Evolutionary conservation across 139 green algal genomes (phyloP), one percentile per base, ranked within the genome.

Genomic region (Diplosphaera chodatii): DNA sequence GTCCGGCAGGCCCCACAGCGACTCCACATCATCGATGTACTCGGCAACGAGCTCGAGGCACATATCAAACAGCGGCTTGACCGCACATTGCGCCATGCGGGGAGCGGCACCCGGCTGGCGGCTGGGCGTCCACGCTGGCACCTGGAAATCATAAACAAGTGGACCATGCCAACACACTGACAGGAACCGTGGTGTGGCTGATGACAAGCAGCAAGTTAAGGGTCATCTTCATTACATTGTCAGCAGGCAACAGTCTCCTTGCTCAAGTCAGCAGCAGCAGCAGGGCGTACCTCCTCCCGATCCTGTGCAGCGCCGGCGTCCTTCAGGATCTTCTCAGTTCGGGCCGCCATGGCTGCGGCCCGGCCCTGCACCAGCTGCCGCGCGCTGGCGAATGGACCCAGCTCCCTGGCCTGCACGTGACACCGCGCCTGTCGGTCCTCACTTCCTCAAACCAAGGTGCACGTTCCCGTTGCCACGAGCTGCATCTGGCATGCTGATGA

Each of bases 331-430:
- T 87, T 83, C 21, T 78, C 68, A 27, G 85, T 29, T 0, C 88
- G 74, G 23, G 75, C 77, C 40, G 73, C 70, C 62, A 69, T 74
- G 65, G 83, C 88, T 70, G 79, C 71, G 28, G 84, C 74, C 1
- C 85, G 67, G 4, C 73, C 82, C 22, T 91, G 84, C 10, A 85
- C 82, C 31, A 92, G 80, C 79, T 88, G 76, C 22, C 84, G 67
- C 10, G 88, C 85, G 55, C 67, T 77, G 40, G 72, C 82, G 83
- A 85, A 92, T 3, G 87, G 85, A 0, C 88, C 88, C 31, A 93
- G 79, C 0, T 56, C 81, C 25, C 88, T 79, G 8, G 86, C 86
- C 83, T 90, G 69, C n/a, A n/a, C n/a, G n/a, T n/a, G n/a, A n/a
- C n/a, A n/a, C n/a, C n/a, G n/a, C n/a, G n/a, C n/a, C n/a, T n/a